Percentiles rank a stretch among this genome's conserved stretches.
These are phyloP conservation scores for Colletotrichum destructivum DNA, from an alignment of 2,329 filamentous ascomycete species.

Conservation along the genomic window DNA sequence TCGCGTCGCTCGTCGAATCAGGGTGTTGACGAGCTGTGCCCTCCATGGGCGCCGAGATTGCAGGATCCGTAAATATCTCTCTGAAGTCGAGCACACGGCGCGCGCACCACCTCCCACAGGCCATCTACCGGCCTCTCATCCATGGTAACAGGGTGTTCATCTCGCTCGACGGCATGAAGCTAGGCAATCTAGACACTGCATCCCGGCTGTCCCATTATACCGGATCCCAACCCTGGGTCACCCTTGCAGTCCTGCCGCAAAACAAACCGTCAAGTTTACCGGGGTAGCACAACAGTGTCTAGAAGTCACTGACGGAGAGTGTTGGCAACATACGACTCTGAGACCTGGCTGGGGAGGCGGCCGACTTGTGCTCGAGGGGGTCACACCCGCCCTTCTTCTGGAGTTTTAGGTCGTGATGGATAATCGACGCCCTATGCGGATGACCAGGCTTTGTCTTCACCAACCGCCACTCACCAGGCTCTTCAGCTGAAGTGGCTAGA, in stretches of 20 bases:
- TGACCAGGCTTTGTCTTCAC: slow-evolving; percentile 3
- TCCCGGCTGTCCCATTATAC: slow-evolving; percentile 11
- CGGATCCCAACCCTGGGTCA: background rate
- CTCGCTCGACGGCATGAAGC: slow-evolving; percentile 28
- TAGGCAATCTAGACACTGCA: background rate
- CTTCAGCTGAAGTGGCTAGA: background rate
- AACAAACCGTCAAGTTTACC: slow-evolving; percentile 7
- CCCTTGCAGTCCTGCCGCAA: background rate
- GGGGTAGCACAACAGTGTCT: slow-evolving; percentile 16
- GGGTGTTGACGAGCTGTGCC: background rate
- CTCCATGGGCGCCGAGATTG: background rate
- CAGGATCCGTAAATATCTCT: background rate
- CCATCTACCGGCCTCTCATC: background rate
- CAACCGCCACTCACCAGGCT: background rate
- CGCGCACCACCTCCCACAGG: background rate
- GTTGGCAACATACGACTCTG: background rate
- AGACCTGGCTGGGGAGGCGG: background rate
- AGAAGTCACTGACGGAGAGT: background rate
- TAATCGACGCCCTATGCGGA: background rate
- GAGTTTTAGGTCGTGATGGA: background rate
- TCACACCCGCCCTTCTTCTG: background rate
- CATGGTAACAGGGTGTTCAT: background rate
- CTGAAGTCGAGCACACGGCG: slow-evolving; percentile 15
- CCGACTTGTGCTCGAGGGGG: background rate
- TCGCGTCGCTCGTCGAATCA: slow-evolving; percentile 1